Conservation (phyloP, 2,329 filamentous ascomycete species). For the Rugonectria rugulosa region DNA sequence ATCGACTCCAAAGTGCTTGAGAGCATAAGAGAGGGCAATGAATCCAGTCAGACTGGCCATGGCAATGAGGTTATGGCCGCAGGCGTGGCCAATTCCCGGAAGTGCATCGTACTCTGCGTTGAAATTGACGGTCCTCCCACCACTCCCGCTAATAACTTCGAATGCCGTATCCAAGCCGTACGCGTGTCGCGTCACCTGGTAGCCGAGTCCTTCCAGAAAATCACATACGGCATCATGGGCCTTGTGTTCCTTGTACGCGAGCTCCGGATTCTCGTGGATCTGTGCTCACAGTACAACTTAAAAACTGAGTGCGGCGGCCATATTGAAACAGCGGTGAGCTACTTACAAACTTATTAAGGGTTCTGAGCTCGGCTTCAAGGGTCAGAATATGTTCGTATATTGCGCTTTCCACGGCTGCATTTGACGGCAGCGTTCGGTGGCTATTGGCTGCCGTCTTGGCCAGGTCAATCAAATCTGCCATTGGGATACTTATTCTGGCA, state of each 20-base stretch:
- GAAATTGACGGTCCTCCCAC: slow-evolving; percentile 37
- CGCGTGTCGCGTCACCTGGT: slow-evolving; percentile 39
- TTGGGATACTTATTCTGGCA: background rate
- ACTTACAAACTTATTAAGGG: background rate
- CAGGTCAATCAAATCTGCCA: background rate
- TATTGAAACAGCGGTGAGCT: background rate
- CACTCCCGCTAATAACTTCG: slow-evolving; percentile 38
- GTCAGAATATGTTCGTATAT: background rate
- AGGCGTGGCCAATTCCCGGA: slow-evolving; percentile 53
- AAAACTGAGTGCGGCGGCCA: background rate
- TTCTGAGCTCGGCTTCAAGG: background rate
- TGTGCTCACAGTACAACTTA: background rate
- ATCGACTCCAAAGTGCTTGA: slow-evolving; percentile 39
- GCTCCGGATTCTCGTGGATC: background rate
- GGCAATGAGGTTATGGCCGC: slow-evolving; percentile 55
- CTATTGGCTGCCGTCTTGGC: background rate
- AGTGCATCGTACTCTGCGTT: slow-evolving; percentile 53
- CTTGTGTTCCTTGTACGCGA: background rate
- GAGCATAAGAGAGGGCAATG: slow-evolving; percentile 45
- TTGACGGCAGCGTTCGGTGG: background rate
- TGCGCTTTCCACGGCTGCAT: background rate
- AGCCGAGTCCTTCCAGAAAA: slow-evolving; percentile 31
- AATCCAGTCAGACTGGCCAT: slow-evolving; percentile 49
- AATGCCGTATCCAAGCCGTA: slow-evolving; percentile 46
- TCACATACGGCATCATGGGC: background rate